Evolutionary conservation across 306 rosid species (phyloP), one percentile per base, ranked within the genome.

Genomic region (Dryas octopetala): DNA sequence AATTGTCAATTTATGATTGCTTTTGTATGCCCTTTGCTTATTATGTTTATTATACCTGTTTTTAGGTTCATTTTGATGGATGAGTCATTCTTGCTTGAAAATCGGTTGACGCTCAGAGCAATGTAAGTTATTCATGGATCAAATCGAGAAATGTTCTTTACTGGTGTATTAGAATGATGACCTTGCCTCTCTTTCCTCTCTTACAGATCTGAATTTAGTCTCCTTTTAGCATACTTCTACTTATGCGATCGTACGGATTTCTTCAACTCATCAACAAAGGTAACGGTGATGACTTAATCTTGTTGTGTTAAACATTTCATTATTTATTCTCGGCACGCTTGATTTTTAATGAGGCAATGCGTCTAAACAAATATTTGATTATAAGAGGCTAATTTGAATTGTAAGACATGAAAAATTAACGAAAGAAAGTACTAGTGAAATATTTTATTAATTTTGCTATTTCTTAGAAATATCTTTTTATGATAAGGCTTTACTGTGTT

Each of bases 31-130:
- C 60, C 26, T 13, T 4, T 50, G 28, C 74, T 45, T 73, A 70
- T 45, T 73, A 70, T 57, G 45, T 4, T 1, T 76, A 68, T 48
- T 19, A 4, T 64, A n/a, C 52, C 53, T 71, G 52, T 79, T 55
- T 79, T 55, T 89, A 91, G 98, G 85, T 91, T 91, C 88, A 66
- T 91, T 78, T 79, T 71, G 84, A 80, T 91, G 99, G 97, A 95
- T 14, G 89, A 88, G 70, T 19, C 78, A 46, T 95, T 95, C 83
- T 86, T 95, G 87, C 52, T 86, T 68, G 99, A 95, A 71, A 89
- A 95, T 76, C 99, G 97, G 17, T 67, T 89, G 88, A 88, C 91
- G 12, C 97, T 95, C 60, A 83, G 96, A 86, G 97, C 99, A 61
- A 92, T 92, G 99, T 95, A 82, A 83, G 99, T 54, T 63, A 53